Percentiles rank a stretch among this genome's conserved stretches.
phyloP scores from a whole-genome alignment of 208 protist genomes.

The Phytomonas francai region DNA sequence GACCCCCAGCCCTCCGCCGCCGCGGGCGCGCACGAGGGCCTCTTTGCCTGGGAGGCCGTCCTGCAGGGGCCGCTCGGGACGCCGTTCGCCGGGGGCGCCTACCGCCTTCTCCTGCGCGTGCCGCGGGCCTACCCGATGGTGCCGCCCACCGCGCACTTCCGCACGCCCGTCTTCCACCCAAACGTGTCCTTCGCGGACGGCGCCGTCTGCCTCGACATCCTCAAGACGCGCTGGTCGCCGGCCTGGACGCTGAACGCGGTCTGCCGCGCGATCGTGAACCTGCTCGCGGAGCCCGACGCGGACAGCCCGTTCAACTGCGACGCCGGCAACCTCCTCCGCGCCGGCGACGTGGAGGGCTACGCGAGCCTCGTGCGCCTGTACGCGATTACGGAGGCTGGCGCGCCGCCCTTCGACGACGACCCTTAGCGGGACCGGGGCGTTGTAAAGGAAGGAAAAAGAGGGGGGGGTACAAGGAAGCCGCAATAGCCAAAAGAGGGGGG shows the following conservation, averaged over 20 bases:
- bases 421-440: too few relatives aligned
- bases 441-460: too few relatives aligned
- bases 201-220: slow-evolving; percentile 88
- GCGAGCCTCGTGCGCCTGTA: slow-evolving; percentile 57
- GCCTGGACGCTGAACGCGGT: slow-evolving; percentile 87
- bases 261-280: slow-evolving; percentile 67
- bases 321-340: slow-evolving; percentile 82
- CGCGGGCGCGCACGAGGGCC: slow-evolving; percentile 10
- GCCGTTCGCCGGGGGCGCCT: slow-evolving; percentile 68
- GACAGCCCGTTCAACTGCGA: slow-evolving; percentile 90
- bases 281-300: slow-evolving; percentile 73
- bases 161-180: slow-evolving; percentile 87
- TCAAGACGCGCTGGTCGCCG: slow-evolving; percentile 84
- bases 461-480: too few relatives aligned
- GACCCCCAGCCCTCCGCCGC: slow-evolving; percentile 8
- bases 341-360: slow-evolving; percentile 61
- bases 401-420: slow-evolving; percentile 30
- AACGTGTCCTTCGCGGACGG: slow-evolving; percentile 86
- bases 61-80: slow-evolving; percentile 71
- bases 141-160: slow-evolving; percentile 65
- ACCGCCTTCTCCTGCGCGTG: slow-evolving; percentile 52
- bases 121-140: slow-evolving; percentile 85
- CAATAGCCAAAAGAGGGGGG: too few relatives aligned
- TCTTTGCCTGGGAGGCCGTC: slow-evolving; percentile 61
- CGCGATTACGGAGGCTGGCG: slow-evolving; percentile 62